Evolutionary conservation across 495 filamentous ascomycete genomes (phyloP).

Genomic region (Sordaria brevicollis): DNA sequence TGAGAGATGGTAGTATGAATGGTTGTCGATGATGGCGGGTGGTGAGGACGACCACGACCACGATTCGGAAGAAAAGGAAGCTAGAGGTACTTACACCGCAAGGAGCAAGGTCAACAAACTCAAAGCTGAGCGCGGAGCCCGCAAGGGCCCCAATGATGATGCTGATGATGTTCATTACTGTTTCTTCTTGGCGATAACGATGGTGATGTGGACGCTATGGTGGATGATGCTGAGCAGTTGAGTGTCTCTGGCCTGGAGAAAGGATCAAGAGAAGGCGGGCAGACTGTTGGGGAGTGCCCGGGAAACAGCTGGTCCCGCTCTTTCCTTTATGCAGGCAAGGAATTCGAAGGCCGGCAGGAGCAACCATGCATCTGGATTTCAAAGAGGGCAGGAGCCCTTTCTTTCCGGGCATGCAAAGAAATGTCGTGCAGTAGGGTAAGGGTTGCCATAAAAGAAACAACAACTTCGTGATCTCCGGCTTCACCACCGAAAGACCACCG

Average conservation of each 20-base stretch:
- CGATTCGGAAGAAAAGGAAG: background rate
- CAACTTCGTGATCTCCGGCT: background rate
- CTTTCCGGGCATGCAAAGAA: background rate
- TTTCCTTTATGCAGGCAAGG: background rate
- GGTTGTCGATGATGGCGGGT: background rate
- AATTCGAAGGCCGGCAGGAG: background rate
- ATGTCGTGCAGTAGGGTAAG: background rate
- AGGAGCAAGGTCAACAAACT: background rate
- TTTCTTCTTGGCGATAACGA: background rate
- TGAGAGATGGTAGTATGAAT: too few species aligned
- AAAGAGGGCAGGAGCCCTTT: too few species aligned
- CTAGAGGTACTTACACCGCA: constrained; percentile 3
- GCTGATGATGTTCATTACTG: background rate
- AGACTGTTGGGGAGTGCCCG: background rate
- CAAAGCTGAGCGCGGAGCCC: background rate
- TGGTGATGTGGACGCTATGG: background rate
- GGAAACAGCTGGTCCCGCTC: background rate
- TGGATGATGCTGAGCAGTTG: background rate
- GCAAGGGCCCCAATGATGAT: background rate
- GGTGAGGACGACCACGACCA: background rate
- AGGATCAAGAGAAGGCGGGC: background rate
- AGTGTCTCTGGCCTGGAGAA: background rate
- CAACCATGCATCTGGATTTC: too few species aligned
- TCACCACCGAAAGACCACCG: background rate
- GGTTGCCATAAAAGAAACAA: background rate